Conservation (phyloP, 2,329 filamentous ascomycete species). For the Myriosclerotinia duriaeana region DNA sequence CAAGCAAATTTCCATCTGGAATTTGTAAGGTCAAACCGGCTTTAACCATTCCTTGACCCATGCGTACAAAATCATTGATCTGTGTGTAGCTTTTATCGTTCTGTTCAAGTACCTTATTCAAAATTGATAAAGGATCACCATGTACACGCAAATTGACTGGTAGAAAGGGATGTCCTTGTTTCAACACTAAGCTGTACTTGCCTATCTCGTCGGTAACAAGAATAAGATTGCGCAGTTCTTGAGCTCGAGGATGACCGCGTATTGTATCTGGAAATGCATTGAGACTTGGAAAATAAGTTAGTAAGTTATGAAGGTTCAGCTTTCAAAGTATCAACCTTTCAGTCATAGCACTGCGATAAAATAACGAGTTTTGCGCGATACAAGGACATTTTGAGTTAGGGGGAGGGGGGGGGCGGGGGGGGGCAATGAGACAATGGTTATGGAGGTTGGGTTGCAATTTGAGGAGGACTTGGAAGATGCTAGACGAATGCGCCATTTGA, state of each 20-base stretch:
- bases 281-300: conserved; percentile 48
- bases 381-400: no score
- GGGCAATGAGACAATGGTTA: no score
- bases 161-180: conserved; percentile 76
- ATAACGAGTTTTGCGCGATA: no score
- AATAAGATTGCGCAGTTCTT: conserved; percentile 62
- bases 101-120: conserved; percentile 72
- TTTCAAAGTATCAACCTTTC: no score
- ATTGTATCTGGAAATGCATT: conserved; percentile 63
- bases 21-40: conserved; percentile 49
- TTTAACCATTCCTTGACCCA: conserved; percentile 65
- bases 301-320: not conserved
- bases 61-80: conserved; percentile 68
- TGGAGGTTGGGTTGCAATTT: no score
- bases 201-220: conserved; percentile 73
- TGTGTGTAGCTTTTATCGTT: conserved; percentile 73
- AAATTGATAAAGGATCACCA: conserved; percentile 69
- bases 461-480: no score
- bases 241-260: conserved; percentile 50
- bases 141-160: conserved; percentile 77
- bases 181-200: conserved; percentile 73
- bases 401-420: no score
- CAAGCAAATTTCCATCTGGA: conserved; percentile 20
- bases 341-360: no score
- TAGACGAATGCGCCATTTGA: not conserved